phyloP scores from a whole-genome alignment of 129 eudicot species.

The sunflower (Helianthus annuus) region DNA sequence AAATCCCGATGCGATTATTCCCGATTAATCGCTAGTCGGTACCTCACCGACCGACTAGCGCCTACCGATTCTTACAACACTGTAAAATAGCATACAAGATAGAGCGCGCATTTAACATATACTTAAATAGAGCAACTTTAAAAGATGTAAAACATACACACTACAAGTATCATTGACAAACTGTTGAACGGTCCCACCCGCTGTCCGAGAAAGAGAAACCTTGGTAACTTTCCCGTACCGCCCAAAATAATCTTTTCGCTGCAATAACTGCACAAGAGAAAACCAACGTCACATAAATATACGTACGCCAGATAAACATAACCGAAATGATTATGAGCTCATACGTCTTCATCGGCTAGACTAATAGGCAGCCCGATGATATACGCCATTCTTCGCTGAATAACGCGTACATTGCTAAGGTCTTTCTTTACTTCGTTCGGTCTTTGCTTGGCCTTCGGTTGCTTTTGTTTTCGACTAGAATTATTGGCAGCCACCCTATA shows the following conservation, averaged over 20 bases:
- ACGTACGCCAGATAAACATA: neutral
- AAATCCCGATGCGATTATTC: too few species aligned
- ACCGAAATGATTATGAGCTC: constrained; percentile 13
- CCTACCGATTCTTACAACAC: neutral
- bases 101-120: neutral
- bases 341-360: constrained; percentile 82
- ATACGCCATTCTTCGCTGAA: constrained; percentile 87
- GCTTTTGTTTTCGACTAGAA: constrained; percentile 60
- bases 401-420: constrained; percentile 70
- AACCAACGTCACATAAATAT: neutral
- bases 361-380: constrained; percentile 83
- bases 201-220: constrained; percentile 76
- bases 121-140: neutral
- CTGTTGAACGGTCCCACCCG: constrained; percentile 81
- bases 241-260: constrained; percentile 71
- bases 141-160: constrained; percentile 50
- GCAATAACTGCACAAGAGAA: constrained; percentile 51
- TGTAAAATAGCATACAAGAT: neutral
- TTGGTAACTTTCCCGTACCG: constrained; percentile 81
- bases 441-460: constrained; percentile 66
- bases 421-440: constrained; percentile 68
- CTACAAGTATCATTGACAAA: constrained; percentile 76
- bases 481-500: constrained; percentile 49
- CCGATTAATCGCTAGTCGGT: too few species aligned
- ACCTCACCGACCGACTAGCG: too few species aligned